These are phyloP conservation scores for Wickerhamomyces chambardii DNA, from an alignment of 805 yeast species.

Conservation along the genomic window DNA sequence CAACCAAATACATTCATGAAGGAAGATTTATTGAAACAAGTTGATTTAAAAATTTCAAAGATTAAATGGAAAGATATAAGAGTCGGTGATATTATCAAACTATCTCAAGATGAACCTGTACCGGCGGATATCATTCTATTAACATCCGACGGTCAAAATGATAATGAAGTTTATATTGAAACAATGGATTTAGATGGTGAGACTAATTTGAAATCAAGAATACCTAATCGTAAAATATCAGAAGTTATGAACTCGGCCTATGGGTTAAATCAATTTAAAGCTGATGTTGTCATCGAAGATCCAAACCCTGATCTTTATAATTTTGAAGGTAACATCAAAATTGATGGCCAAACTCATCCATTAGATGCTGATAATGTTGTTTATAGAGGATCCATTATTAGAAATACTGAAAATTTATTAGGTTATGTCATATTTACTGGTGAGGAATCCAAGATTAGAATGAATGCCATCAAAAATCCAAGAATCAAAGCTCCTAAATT, in stretches of 20 bases:
- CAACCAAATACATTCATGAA: conserved; percentile 18
- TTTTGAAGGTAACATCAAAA: conserved; percentile 68
- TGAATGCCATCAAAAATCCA: conserved; percentile 89
- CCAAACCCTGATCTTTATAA: conserved; percentile 89
- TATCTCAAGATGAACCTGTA: conserved; percentile 80
- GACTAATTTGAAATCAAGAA: conserved; percentile 75
- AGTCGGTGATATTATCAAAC: conserved; percentile 80
- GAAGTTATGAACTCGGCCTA: conserved; percentile 38
- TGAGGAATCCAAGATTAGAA: conserved; percentile 90
- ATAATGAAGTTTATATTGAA: conserved; percentile 67
- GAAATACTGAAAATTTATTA: conserved; percentile 68
- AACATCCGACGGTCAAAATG: conserved; percentile 49
- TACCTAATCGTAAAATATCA: conserved; percentile 57
- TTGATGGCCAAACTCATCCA: conserved; percentile 36
- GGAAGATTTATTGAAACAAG: conserved; percentile 15
- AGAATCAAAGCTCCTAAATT: conserved; percentile 90
- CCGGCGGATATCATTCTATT: conserved; percentile 86
- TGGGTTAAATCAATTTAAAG: conserved; percentile 39
- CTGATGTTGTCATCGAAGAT: conserved; percentile 67
- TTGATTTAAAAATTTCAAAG: conserved; percentile 13
- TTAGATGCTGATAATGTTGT: conserved; percentile 75
- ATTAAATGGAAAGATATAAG: conserved; percentile 63
- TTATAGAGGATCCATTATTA: conserved; percentile 82
- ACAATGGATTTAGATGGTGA: conserved; percentile 99
- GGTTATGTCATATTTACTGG: conserved; percentile 92